Conservation (phyloP, 2,329 filamentous ascomycete species). For the Tolypocladium capitatum region DNA sequence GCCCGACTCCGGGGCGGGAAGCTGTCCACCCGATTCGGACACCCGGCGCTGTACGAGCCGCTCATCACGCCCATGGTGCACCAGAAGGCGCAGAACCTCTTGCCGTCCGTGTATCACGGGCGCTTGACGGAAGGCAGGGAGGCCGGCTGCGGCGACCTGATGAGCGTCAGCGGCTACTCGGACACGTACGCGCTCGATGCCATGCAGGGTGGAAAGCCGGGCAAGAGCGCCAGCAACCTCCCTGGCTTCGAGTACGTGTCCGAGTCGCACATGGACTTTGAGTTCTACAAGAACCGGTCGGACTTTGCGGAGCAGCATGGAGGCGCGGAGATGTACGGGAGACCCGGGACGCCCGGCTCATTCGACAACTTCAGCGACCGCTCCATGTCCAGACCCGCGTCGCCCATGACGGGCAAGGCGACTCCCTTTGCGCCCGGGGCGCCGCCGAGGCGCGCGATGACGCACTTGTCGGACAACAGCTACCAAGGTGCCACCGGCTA, state of each 20-base stretch:
- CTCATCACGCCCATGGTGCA: slow-evolving; percentile 94
- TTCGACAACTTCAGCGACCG: slow-evolving; percentile 29
- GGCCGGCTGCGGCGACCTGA: slow-evolving; percentile 39
- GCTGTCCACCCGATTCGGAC: slow-evolving; percentile 68
- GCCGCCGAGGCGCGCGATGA: slow-evolving; percentile 11
- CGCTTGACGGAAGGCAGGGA: slow-evolving; percentile 57
- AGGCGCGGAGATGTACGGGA: slow-evolving; percentile 57
- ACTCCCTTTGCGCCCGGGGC: slow-evolving; percentile 21
- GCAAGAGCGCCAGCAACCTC: slow-evolving; percentile 29
- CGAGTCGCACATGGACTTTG: slow-evolving; percentile 76
- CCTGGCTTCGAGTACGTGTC: slow-evolving; percentile 84
- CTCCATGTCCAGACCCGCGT: slow-evolving; percentile 34
- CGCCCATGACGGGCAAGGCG: slow-evolving; percentile 23
- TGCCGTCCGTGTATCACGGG: slow-evolving; percentile 77
- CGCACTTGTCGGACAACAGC: slow-evolving; percentile 13
- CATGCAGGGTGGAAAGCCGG: slow-evolving; percentile 49
- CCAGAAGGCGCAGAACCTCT: slow-evolving; percentile 72
- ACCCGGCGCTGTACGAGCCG: slow-evolving; percentile 79
- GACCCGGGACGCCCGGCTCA: slow-evolving; percentile 46
- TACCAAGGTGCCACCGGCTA: slow-evolving; percentile 12
- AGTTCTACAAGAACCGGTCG: slow-evolving; percentile 78
- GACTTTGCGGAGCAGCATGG: slow-evolving; percentile 82
- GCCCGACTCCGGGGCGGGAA: slow-evolving; percentile 48
- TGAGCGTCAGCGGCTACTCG: slow-evolving; percentile 59
- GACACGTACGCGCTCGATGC: slow-evolving; percentile 68